Evolutionary conservation across 129 eudicot species (phyloP).

Genomic region (Pulicaria dysenterica): DNA sequence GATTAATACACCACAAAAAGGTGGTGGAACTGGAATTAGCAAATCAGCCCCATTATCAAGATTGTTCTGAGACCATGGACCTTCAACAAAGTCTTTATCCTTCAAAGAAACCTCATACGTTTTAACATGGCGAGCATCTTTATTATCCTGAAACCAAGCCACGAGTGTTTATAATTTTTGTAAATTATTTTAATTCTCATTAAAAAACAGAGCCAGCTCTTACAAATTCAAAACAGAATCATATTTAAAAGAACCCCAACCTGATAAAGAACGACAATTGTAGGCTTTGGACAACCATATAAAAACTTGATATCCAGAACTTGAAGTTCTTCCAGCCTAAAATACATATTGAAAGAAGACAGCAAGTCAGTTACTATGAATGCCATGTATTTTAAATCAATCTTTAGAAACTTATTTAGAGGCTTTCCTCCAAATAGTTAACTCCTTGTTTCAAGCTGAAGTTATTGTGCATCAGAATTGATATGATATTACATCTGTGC

Average conservation of each 20-base stretch:
- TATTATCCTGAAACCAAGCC: slow-evolving; percentile 71
- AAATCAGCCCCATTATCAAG: slow-evolving; percentile 97
- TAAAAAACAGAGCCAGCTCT: neutral
- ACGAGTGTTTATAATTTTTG: neutral
- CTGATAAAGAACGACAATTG: slow-evolving; percentile 98
- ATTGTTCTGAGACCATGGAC: slow-evolving; percentile 97
- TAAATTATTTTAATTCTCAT: neutral
- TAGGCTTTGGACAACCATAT: slow-evolving; percentile 91
- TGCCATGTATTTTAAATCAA: neutral
- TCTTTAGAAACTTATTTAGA: too few species aligned
- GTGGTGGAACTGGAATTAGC: slow-evolving; percentile 96
- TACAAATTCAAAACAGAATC: neutral
- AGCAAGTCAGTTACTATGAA: slow-evolving; percentile 1
- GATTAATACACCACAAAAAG: slow-evolving; percentile 92
- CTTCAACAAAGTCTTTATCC: slow-evolving; percentile 94
- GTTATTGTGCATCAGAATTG: slow-evolving; percentile 2
- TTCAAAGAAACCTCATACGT: slow-evolving; percentile 90
- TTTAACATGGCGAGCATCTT: slow-evolving; percentile 96
- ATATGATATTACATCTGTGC: neutral
- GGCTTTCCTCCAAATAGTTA: neutral
- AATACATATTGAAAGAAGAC: slow-evolving; percentile 8
- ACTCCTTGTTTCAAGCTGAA: neutral
- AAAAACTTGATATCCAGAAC: slow-evolving; percentile 96
- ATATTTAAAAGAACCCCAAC: slow-evolving; percentile 37
- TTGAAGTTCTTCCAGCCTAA: slow-evolving; percentile 99